Conservation (phyloP, 2,329 filamentous ascomycete genomes). For the Periglandula ipomoeae region DNA sequence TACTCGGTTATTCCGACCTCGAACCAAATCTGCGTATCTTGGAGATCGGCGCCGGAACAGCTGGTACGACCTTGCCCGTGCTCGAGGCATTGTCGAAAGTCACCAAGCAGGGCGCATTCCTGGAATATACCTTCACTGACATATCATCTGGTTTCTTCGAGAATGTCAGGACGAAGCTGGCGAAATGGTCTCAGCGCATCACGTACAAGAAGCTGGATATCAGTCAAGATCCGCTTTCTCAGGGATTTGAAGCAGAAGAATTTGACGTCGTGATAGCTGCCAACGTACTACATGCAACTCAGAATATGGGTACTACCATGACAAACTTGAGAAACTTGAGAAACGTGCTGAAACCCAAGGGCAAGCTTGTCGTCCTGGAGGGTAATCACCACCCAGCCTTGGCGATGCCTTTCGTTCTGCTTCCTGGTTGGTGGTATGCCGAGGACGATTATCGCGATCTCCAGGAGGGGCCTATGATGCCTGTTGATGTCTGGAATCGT, state of each 20-base stretch:
- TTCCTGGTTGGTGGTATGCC: conserved; percentile 8
- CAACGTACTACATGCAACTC: conserved; percentile 29
- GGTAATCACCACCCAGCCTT: conserved; percentile 1
- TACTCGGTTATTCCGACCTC: conserved; percentile 16
- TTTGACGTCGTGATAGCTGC: conserved; percentile 33
- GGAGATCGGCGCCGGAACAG: conserved; percentile 33
- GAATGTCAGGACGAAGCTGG: conserved; percentile 18
- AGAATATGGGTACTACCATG: conserved; percentile 15
- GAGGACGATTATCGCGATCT: conserved; percentile 7
- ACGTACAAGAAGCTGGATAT: conserved; percentile 17
- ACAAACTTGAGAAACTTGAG: conserved; percentile 3
- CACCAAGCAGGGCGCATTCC: conserved; percentile 19
- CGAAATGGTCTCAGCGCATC: conserved; percentile 16
- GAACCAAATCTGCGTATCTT: conserved; percentile 34
- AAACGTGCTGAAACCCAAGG: conserved; percentile 10
- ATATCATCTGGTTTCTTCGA: conserved; percentile 32
- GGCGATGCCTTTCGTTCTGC: conserved; percentile 6
- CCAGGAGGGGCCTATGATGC: conserved; percentile 4
- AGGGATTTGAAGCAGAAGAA: conserved; percentile 20
- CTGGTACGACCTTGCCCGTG: conserved; percentile 28
- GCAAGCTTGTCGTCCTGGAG: conserved; percentile 10
- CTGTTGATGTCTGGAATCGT: conserved; percentile 3
- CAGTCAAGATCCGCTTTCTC: conserved; percentile 15
- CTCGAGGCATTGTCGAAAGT: conserved; percentile 14
- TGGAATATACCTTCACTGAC: conserved; percentile 35